Conservation (phyloP, 257 asterid genomes). For the Forsythia suspensa region DNA sequence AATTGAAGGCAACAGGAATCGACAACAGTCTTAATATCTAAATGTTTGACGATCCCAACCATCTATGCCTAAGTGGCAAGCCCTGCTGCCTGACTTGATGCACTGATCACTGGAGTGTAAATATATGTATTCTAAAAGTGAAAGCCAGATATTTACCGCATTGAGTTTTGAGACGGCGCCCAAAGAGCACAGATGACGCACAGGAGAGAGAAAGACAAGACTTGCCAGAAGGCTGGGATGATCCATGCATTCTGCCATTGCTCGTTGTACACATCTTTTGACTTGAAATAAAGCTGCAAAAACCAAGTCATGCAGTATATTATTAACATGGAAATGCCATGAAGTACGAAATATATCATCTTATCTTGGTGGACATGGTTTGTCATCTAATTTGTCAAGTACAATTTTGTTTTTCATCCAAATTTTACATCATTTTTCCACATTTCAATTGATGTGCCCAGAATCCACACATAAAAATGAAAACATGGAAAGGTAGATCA, state of each 20-base stretch:
- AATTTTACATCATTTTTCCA: background rate
- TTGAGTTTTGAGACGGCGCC: constrained; percentile 96
- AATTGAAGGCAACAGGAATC: too few species aligned
- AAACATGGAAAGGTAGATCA: background rate
- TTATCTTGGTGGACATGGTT: background rate
- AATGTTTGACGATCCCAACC: too few species aligned
- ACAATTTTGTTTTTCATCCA: background rate
- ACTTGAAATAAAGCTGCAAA: constrained; percentile 89
- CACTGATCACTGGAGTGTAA: constrained; percentile 12
- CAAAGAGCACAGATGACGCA: constrained; percentile 92
- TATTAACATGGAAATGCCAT: constrained; percentile 16
- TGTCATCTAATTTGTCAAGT: constrained; percentile 1
- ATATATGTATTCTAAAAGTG: background rate
- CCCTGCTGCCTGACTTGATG: background rate
- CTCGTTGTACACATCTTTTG: constrained; percentile 86
- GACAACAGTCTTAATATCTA: too few species aligned
- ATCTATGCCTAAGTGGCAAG: background rate
- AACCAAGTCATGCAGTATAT: constrained; percentile 18
- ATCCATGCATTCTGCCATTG: constrained; percentile 96
- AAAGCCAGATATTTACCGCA: constrained; percentile 51
- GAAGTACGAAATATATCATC: background rate
- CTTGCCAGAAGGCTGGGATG: constrained; percentile 98
- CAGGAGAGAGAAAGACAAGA: constrained; percentile 81
- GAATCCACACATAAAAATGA: too few species aligned
- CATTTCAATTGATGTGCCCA: background rate